Evolutionary conservation across 306 rosid species (phyloP).

Genomic region (Castanospermum australe): DNA sequence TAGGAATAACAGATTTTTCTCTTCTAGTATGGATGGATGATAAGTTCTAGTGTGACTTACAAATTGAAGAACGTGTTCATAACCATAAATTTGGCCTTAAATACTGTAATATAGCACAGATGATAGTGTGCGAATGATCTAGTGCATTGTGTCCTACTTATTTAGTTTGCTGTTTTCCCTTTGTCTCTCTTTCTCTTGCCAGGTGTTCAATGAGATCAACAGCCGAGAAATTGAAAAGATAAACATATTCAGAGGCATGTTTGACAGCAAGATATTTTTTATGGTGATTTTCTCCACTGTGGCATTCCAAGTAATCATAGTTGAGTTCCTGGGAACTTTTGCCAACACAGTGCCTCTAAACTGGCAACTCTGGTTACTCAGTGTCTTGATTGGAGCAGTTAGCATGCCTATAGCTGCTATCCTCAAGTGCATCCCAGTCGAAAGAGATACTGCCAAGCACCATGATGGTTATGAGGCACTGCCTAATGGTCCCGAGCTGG

Average conservation of each 20-base stretch:
- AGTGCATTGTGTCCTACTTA: not conserved
- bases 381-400: slow-evolving; percentile 64
- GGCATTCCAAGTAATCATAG: slow-evolving; percentile 64
- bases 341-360: slow-evolving; percentile 87
- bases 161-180: not conserved
- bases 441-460: slow-evolving; percentile 31
- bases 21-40: not conserved
- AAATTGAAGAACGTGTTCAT: not conserved
- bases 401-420: slow-evolving; percentile 70
- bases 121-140: not conserved
- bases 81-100: not conserved
- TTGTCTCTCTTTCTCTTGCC: not conserved
- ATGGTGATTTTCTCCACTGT: slow-evolving; percentile 61
- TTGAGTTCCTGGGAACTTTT: slow-evolving; percentile 75
- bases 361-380: slow-evolving; percentile 81
- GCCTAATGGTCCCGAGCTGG: slow-evolving; percentile 57
- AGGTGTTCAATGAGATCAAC: slow-evolving; percentile 94
- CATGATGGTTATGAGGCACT: slow-evolving; percentile 81
- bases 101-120: not conserved
- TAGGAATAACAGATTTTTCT: not conserved
- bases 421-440: slow-evolving; percentile 78
- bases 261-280: slow-evolving; percentile 73
- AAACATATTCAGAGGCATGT: slow-evolving; percentile 82
- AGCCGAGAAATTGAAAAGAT: slow-evolving; percentile 87
- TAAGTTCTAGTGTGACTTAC: not conserved